Evolutionary conservation across 164 flowering plant species (phyloP).

Genomic region (Santalum album): DNA sequence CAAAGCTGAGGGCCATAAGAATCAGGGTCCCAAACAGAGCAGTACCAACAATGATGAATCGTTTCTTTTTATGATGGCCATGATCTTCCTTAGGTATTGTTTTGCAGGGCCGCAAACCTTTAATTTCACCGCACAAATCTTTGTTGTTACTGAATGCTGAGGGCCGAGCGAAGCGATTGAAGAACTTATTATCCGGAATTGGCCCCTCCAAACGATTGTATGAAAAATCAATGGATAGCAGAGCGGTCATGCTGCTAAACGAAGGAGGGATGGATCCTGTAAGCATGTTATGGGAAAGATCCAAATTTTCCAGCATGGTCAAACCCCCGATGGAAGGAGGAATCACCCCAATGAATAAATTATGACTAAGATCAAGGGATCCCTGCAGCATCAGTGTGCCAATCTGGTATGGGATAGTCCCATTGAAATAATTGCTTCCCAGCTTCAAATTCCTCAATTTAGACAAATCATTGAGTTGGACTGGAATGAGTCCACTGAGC

Average conservation of each 20-base stretch:
- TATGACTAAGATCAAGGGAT: slow-evolving; percentile 3
- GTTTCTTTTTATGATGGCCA: not conserved
- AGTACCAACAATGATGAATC: not conserved
- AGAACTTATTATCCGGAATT: slow-evolving; percentile 14
- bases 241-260: slow-evolving; percentile 8
- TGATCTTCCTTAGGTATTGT: not conserved
- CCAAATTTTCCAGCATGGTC: slow-evolving; percentile 5
- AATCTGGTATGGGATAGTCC: slow-evolving; percentile 11
- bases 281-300: slow-evolving; percentile 20
- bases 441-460: slow-evolving; percentile 7
- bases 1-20: not conserved
- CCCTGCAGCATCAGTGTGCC: slow-evolving; percentile 2
- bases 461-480: slow-evolving; percentile 1
- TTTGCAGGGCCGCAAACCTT: slow-evolving; percentile 11
- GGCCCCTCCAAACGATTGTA: slow-evolving; percentile 14
- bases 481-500: slow-evolving; percentile 12
- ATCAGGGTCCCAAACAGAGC: not conserved
- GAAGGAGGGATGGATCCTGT: slow-evolving; percentile 10
- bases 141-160: slow-evolving; percentile 12
- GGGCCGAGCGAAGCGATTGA: slow-evolving; percentile 4
- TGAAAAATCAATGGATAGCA: slow-evolving; percentile 12
- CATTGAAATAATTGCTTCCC: slow-evolving; percentile 13
- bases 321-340: slow-evolving; percentile 5
- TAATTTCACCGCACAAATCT: slow-evolving; percentile 16
- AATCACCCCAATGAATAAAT: slow-evolving; percentile 10